phyloP scores from a whole-genome alignment of 306 rosid species.

The Dryas alaskensis region DNA sequence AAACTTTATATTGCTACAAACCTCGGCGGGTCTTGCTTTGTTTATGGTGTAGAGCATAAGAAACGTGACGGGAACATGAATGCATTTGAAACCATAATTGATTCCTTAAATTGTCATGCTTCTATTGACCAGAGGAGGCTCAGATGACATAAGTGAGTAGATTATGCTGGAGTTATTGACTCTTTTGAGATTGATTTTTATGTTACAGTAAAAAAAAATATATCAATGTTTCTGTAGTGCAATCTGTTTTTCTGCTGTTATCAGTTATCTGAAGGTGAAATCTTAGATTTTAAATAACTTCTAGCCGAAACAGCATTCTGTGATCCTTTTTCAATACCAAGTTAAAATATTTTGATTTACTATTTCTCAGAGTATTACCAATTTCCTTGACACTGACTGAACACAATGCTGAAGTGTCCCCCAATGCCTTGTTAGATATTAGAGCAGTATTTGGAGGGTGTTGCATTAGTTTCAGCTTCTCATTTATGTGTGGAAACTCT shows the following conservation, averaged over 20 bases:
- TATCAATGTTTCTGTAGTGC: neutral
- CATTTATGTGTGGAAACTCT: neutral
- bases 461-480: neutral
- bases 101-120: neutral
- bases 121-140: slow-evolving; percentile 7
- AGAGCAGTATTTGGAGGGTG: neutral
- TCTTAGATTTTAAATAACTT: neutral
- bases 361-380: neutral
- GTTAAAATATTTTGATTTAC: neutral
- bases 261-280: neutral
- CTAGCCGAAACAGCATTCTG: neutral
- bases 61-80: neutral
- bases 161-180: neutral
- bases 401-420: neutral
- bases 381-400: neutral
- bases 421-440: neutral
- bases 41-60: neutral
- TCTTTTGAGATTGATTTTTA: neutral
- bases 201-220: neutral
- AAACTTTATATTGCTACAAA: neutral
- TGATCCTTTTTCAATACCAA: neutral
- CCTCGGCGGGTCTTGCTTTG: neutral
- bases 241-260: neutral
- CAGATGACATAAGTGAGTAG: neutral
- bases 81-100: neutral